phyloP scores from a whole-genome alignment of 2,329 filamentous ascomycete genomes.

The Fusarium devonianum region DNA sequence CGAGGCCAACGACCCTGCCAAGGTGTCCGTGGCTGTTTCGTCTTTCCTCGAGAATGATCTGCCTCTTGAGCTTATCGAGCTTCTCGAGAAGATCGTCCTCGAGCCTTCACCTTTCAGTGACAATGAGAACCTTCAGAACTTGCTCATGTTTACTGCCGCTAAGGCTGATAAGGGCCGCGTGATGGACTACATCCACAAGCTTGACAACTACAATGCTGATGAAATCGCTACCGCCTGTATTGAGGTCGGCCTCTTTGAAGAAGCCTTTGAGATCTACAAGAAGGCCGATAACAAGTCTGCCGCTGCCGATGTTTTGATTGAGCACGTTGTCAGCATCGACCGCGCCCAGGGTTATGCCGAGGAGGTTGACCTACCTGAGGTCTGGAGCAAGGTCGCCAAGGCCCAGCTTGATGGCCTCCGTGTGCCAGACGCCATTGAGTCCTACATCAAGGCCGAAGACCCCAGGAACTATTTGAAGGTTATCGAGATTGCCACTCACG shows the following conservation, averaged over 20 bases:
- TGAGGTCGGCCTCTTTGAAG: constrained; percentile 92
- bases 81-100: constrained; percentile 98
- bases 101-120: constrained; percentile 99
- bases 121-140: constrained; percentile 94
- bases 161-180: constrained; percentile 95
- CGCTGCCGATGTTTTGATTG: constrained; percentile 90
- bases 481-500: constrained; percentile 92
- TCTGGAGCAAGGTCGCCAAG: constrained; percentile 99
- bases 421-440: constrained; percentile 90
- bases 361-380: constrained; percentile 89
- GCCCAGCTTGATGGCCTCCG: constrained; percentile 96
- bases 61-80: constrained; percentile 92
- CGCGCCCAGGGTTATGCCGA: constrained; percentile 95
- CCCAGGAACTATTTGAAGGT: constrained; percentile 94
- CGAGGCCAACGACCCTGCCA: constrained; percentile 89
- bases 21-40: constrained; percentile 93
- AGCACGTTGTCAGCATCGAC: constrained; percentile 97
- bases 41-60: constrained; percentile 91
- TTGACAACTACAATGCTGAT: constrained; percentile 87
- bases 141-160: constrained; percentile 94
- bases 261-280: constrained; percentile 98
- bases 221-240: constrained; percentile 95
- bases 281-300: constrained; percentile 90
- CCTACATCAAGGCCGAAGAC: constrained; percentile 94
- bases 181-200: constrained; percentile 94